Evolutionary conservation across 305 asterid genomes (phyloP).

Genomic region (Fraxinus sp.): DNA sequence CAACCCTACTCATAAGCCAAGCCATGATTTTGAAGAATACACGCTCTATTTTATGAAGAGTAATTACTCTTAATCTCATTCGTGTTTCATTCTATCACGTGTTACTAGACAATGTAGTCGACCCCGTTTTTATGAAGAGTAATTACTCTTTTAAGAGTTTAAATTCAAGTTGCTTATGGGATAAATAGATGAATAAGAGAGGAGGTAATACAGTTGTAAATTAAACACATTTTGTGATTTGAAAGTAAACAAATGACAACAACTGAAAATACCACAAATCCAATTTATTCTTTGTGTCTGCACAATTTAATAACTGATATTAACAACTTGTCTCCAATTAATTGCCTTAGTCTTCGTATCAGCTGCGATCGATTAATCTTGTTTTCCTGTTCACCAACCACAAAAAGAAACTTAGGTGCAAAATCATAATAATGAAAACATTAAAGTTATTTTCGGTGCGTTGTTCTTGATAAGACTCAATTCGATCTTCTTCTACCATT

Average conservation of each 20-base stretch:
- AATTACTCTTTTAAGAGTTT: no score
- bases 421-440: not conserved
- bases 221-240: not conserved
- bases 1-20: not conserved
- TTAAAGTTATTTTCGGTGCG: not conserved
- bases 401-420: not conserved
- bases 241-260: not conserved
- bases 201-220: not conserved
- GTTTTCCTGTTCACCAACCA: slow-evolving; percentile 30
- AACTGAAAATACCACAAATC: not conserved
- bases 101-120: no score
- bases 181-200: not conserved
- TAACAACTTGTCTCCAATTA: slow-evolving; percentile 39
- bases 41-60: not conserved
- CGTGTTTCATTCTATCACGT: no score
- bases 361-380: slow-evolving; percentile 28
- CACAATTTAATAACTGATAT: slow-evolving; percentile 31
- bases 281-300: slow-evolving; percentile 24
- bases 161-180: no score
- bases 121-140: no score
- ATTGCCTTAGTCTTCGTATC: slow-evolving; percentile 28
- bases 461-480: not conserved
- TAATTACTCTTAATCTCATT: no score
- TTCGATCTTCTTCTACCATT: not conserved
- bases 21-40: not conserved